phyloP scores from a whole-genome alignment of 148 eudicot genomes.

The Arctostaphylos glauca region DNA sequence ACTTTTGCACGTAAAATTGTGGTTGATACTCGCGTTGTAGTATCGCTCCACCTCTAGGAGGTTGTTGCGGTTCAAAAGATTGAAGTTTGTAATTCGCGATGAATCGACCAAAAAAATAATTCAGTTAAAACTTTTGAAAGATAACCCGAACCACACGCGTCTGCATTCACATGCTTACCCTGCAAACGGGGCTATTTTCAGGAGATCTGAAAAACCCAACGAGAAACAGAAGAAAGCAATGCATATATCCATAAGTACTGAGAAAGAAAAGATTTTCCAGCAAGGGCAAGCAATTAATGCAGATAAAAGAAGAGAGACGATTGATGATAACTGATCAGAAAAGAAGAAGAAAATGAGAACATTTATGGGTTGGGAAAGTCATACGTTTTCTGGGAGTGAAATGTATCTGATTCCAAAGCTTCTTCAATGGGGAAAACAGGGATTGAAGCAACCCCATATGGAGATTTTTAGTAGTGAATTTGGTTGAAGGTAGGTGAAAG shows the following conservation, averaged over 20 bases:
- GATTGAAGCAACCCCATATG: constrained; percentile 55
- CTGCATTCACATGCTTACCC: too few relatives aligned
- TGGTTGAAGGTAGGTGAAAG: constrained; percentile 30
- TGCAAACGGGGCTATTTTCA: too few relatives aligned
- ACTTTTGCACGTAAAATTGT: too few relatives aligned
- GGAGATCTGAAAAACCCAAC: neutral
- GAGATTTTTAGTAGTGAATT: neutral
- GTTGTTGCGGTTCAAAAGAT: too few relatives aligned
- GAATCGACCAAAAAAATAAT: too few relatives aligned
- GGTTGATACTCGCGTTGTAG: too few relatives aligned
- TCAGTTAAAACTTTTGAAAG: too few relatives aligned
- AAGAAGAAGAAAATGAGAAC: neutral
- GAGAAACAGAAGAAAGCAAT: neutral
- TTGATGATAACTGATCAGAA: neutral
- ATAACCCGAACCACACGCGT: too few relatives aligned
- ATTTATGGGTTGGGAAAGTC: neutral
- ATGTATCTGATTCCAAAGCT: constrained; percentile 38
- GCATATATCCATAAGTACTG: neutral
- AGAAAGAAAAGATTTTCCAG: neutral
- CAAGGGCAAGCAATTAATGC: neutral
- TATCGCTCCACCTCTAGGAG: too few relatives aligned
- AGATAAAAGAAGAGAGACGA: neutral
- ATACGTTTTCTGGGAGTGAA: constrained; percentile 28
- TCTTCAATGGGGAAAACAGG: constrained; percentile 50
- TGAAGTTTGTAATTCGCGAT: too few relatives aligned